phyloP scores from a whole-genome alignment of 164 flowering plant genomes.

The Berberis thunbergii region DNA sequence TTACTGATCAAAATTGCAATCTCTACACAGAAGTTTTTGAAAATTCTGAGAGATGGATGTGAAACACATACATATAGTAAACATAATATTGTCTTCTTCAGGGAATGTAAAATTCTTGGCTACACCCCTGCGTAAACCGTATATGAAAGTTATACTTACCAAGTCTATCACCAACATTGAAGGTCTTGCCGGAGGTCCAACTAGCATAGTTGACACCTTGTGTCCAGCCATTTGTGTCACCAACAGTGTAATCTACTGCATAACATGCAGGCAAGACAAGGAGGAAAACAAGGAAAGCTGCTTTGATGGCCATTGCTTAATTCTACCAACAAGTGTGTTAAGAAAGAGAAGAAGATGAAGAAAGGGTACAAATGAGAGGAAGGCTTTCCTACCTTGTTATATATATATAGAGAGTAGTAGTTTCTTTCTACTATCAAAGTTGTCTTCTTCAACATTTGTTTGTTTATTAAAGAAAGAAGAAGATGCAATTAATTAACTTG shows the following conservation, averaged over 20 bases:
- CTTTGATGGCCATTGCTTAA: constrained; percentile 11
- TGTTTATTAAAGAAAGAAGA: not conserved
- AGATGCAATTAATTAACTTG: not conserved
- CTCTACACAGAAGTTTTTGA: not conserved
- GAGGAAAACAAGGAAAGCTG: constrained; percentile 9
- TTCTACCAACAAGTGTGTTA: no score
- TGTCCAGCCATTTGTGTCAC: constrained; percentile 66
- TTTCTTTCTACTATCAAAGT: no score
- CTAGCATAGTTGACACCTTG: constrained; percentile 36
- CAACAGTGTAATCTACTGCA: constrained; percentile 26
- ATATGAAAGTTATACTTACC: constrained; percentile 23
- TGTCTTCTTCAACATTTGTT: not conserved
- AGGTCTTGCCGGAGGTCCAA: constrained; percentile 30
- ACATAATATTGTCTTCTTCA: not conserved
- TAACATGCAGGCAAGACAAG: constrained; percentile 5
- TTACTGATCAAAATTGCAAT: no score
- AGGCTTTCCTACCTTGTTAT: not conserved
- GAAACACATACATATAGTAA: not conserved
- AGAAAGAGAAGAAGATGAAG: no score
- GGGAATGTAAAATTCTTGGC: not conserved
- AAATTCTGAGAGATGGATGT: not conserved
- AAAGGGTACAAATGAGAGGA: no score
- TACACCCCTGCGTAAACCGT: not conserved
- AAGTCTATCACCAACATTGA: constrained; percentile 48
- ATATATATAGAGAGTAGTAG: no score